Evolutionary conservation across 2,329 filamentous ascomycete species (phyloP).

Genomic region (Fusarium caatingaense): DNA sequence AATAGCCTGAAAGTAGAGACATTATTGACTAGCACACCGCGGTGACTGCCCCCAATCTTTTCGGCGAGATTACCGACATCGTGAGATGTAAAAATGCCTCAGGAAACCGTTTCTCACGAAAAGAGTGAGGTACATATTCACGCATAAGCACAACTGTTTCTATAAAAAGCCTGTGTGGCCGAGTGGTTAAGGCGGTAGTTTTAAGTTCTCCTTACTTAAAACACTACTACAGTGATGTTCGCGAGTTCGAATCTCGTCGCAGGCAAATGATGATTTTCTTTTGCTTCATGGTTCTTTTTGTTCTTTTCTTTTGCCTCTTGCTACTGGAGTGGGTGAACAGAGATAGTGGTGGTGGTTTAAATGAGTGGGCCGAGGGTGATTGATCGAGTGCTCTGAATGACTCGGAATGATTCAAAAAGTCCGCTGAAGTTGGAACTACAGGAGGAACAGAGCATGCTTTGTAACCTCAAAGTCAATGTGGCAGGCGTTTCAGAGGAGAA

Average conservation of each 20-base stretch:
- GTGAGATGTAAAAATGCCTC: background rate
- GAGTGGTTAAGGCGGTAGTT: constrained; percentile 31
- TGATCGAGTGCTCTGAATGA: no score
- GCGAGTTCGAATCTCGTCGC: constrained; percentile 19
- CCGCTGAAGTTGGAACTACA: no score
- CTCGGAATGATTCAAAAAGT: no score
- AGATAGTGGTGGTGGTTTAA: no score
- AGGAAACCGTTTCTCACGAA: background rate
- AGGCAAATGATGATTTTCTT: background rate
- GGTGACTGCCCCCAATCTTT: background rate
- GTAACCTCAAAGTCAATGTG: no score
- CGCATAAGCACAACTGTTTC: background rate
- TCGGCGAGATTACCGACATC: background rate
- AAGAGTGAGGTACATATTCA: background rate
- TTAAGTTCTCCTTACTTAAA: constrained; percentile 12
- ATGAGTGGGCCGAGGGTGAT: background rate
- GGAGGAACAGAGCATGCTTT: no score
- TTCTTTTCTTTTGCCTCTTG: background rate
- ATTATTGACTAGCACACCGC: no score
- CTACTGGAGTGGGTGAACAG: no score
- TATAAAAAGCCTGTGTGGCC: constrained; percentile 4
- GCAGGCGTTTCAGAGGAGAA: no score
- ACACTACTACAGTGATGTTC: constrained; percentile 22
- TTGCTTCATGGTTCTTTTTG: background rate
- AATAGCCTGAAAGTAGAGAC: background rate